phyloP scores from a whole-genome alignment of 768 basidiomycete species.

The Lactarius sanguifluus region DNA sequence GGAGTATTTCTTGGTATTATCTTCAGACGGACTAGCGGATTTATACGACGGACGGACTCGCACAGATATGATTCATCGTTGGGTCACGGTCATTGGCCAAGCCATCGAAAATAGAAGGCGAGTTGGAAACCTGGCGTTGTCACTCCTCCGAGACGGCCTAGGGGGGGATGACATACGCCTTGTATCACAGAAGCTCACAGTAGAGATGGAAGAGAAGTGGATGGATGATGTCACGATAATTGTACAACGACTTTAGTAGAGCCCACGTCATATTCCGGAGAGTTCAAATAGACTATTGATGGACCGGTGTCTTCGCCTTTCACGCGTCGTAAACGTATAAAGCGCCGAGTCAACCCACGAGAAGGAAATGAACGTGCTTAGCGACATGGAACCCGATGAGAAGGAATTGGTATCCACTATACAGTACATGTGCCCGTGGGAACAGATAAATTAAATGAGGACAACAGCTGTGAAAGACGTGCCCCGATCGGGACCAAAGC shows the following conservation, averaged over 20 bases:
- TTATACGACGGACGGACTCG: constrained; percentile 38
- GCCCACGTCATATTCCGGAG: background rate
- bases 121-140: constrained; percentile 41
- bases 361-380: constrained; percentile 21
- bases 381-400: constrained; percentile 16
- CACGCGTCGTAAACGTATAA: constrained; percentile 19
- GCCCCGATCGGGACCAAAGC: constrained; percentile 26
- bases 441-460: constrained; percentile 27
- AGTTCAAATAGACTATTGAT: background rate
- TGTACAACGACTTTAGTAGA: constrained; percentile 41
- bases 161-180: constrained; percentile 43
- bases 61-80: constrained; percentile 37
- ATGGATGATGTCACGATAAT: constrained; percentile 51
- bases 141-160: constrained; percentile 43
- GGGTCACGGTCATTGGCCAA: constrained; percentile 38
- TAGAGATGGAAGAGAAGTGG: constrained; percentile 53
- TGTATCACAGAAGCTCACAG: constrained; percentile 46
- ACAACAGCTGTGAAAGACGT: constrained; percentile 12
- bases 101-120: constrained; percentile 30
- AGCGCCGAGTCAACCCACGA: constrained; percentile 3
- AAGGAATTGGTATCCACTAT: constrained; percentile 29
- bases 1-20: constrained; percentile 40
- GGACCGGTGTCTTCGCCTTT: constrained; percentile 1
- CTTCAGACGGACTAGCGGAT: constrained; percentile 49
- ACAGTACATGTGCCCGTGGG: constrained; percentile 26